Evolutionary conservation across 257 asterid species (phyloP).

Genomic region (Linaria vulgaris): DNA sequence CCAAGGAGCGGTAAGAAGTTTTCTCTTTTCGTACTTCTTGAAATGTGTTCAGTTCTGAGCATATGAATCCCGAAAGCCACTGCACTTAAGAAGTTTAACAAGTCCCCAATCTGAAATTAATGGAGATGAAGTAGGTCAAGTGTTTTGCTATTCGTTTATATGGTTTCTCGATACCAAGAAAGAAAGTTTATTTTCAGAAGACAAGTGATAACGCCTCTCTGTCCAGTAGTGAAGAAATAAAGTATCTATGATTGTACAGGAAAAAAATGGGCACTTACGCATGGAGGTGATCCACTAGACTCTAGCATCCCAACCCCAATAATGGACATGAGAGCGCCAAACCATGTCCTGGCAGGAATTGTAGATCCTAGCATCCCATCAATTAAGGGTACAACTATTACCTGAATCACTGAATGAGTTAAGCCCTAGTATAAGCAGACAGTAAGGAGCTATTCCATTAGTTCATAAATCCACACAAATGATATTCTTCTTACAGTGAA

Average conservation of each 20-base stretch:
- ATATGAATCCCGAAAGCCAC: slow-evolving; percentile 78
- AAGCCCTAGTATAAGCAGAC: slow-evolving; percentile 24
- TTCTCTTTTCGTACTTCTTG: slow-evolving; percentile 58
- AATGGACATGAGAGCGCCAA: slow-evolving; percentile 71
- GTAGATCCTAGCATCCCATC: slow-evolving; percentile 71
- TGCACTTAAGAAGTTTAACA: slow-evolving; percentile 69
- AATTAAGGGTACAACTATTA: slow-evolving; percentile 82
- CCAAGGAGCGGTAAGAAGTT: slow-evolving; percentile 70
- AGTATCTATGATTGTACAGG: slow-evolving; percentile 4
- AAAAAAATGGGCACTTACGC: slow-evolving; percentile 46
- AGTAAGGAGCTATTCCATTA: too few relatives aligned
- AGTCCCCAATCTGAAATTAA: slow-evolving; percentile 67
- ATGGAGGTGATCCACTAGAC: slow-evolving; percentile 85
- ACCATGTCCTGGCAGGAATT: slow-evolving; percentile 72
- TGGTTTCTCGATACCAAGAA: slow-evolving; percentile 4
- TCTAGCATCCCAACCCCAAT: slow-evolving; percentile 76
- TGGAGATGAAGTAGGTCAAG: slow-evolving; percentile 15
- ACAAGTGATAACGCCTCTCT: too few relatives aligned
- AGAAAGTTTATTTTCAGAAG: background rate
- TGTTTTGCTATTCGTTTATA: slow-evolving; percentile 7
- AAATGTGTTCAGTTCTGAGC: slow-evolving; percentile 73
- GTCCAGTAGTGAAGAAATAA: slow-evolving; percentile 2
- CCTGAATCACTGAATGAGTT: slow-evolving; percentile 54
- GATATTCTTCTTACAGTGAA: slow-evolving; percentile 57
- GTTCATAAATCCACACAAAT: background rate